Evolutionary conservation across 495 filamentous ascomycete species (phyloP), one percentile per base, ranked within the genome.

Genomic region (Neurospora terricola): DNA sequence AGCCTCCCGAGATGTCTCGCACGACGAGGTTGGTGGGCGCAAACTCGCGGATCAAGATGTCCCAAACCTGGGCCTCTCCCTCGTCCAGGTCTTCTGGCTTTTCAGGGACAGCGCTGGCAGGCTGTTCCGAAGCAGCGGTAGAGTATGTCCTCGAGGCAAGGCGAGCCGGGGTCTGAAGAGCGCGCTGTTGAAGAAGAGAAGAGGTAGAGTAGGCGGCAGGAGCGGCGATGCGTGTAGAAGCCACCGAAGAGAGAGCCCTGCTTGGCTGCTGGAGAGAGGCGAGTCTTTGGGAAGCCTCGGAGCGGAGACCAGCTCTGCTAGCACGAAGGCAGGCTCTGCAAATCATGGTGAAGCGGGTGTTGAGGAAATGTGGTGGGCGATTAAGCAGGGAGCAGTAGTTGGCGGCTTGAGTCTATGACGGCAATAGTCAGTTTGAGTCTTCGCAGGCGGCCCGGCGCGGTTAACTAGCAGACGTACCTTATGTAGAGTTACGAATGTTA

Each of bases 1-100:
- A 94, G 38, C 91, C 91, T 42, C 91, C 91, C n/a, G 87, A 90
- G 70, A 94, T 87, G 80, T 94, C 91, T 77, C 89, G 90, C n/a
- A 94, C 91, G 77, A 87, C 74, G 34, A 86, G 81, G 69, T 84
- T 75, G 0, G 83, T 83, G 36, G 85, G 84, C n/a, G 77, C 68
- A 68, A 85, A 82, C 76, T 84, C 82, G 21, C 81, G 78, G 38
- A 76, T 48, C 21, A 87, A 75, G 45, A 75, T 77, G 70, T 85
- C 84, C 83, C 84, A 86, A 48, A 87, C 82, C 21, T 79, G 76
- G 3, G 84, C 81, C 71, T 87, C 85, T 70, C 82, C 82, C 2
- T 81, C 79, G 66, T 81, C 78, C 34, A 86, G 79, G 69, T 79
- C 79, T 66, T 75, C 80, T 72, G 84, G 84, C 69, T 84, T 84